Base-by-base conservation (phyloP, 306 rosid genomes). In the Coriaria nepalensis region DNA sequence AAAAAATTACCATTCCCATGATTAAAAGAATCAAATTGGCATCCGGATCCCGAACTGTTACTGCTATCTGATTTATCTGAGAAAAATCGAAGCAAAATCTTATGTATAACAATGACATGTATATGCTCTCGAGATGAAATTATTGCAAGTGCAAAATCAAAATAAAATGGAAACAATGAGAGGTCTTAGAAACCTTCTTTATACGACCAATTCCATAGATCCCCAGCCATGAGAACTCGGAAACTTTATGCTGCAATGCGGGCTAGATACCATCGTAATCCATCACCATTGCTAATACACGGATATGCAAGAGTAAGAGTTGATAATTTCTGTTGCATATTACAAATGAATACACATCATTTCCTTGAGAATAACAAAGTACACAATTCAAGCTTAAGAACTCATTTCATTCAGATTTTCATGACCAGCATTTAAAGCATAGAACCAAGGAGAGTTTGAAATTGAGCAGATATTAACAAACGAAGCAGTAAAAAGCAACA, bases 121-220 rank as follows among this genome's bases (percentile, higher is more conserved):
- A 47, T 13, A 35, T 56, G 48, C 35, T 32, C 12, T 20, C 13
- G 36, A 62, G 13, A 47, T 34, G 43, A 50, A 56, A 64, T 37
- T n/a, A n/a, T n/a, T n/a, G n/a, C n/a, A n/a, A n/a, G n/a, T n/a
- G n/a, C n/a, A n/a, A n/a, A n/a, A n/a, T n/a, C n/a, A 13, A 14
- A 13, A 51, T 10, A 63, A 48, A 10, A 61, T 15, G 55, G 51
- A 49, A 39, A 15, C n/a, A 5, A 38, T 20, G 2, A 50, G 60
- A 56, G 37, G 47, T 52, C 39, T 10, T 29, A 47, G 58, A 70
- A 73, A 78, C 95, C 95, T 78, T 57, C 71, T 54, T 55, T 53
- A 52, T 20, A 57, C 44, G 85, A 33, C 11, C 77, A 58, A 64
- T 72, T 60, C 95, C 95, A 81, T 2, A 76, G 75, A 76, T 78